Evolutionary conservation across 1,284 basidiomycete species (phyloP), one percentile per base, ranked within the genome.

Genomic region (Termitomyces sp.): DNA sequence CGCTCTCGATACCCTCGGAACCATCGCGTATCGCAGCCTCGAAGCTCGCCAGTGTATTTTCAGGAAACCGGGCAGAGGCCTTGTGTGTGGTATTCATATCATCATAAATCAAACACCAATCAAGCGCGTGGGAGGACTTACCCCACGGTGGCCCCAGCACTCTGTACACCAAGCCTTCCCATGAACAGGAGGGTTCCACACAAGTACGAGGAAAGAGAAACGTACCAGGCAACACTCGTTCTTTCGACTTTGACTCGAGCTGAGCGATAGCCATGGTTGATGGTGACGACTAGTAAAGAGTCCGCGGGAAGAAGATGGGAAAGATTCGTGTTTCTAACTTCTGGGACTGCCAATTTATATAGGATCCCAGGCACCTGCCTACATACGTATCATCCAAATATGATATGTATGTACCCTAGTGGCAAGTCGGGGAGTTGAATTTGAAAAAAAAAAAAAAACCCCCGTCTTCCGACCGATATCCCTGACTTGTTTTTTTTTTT

Each of bases 101-200:
- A 26, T 26, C 6, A 44, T 31, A 10, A 10, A 13, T 17, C 15
- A 17, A 19, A 31, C 36, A 54, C 7, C 24, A 43, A 28, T 15
- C 31, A 3, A 3, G 31, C 30, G 36, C 33, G 48, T 13, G 34
- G 56, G 50, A 57, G 41, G 21, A 79, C 90, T 69, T 72, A 94
- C 94, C 55, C 94, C 94, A 58, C 94, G 88, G 70, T 97, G 94
- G 59, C 94, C 94, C 93, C 93, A 96, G 70, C 94, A 95, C 64
- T 93, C 90, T 77, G 38, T 33, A 36, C 24, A 19, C 9, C 13
- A n/a, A 17, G 51, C 28, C 48, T 52, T 54, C 19, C 21, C 58
- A 50, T 46, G 12, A 19, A 46, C 13, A 19, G 36, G 13, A 7
- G 24, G 19, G 10, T 1, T 5, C 31, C n/a, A 10, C n/a, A 24